Base-by-base conservation (phyloP, 2,329 filamentous ascomycete species). In the Pseudogymnoascus sp. region DNA sequence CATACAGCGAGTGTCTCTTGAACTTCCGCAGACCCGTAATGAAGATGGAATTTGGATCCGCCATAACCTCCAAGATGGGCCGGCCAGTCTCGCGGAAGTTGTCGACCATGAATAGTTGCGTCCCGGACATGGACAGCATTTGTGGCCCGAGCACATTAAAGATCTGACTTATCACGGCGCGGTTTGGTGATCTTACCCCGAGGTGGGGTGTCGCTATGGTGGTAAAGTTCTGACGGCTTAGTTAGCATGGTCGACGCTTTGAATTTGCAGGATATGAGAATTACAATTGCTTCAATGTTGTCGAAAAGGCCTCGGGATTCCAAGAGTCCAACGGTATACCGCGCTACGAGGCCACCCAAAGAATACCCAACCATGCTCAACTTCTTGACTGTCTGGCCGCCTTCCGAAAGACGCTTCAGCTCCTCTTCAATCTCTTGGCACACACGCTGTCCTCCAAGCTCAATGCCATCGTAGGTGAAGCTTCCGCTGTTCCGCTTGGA, bases 321-420 rank as follows among this genome's bases (percentile, higher is more conserved):
- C 3, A 97, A 80, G 70, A 97, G 78, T 0, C 93, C 93, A 63
- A 96, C 83, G 1, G 90, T 89, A 77, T 96, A 97, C 65, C 93
- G 84, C 8, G 91, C 87, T 4, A 97, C 86, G 5, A 97, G 79
- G 0, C 93, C 93, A 53, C 93, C 93, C 1, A 97, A 81, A 0
- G 91, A 96, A 75, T 97, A 97, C 40, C 93, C 93, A 46, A 93
- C 83, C 42, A 97, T 80, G 73, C 92, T 96, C 67, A 97, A 79
- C 76, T 92, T 96, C 59, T 78, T 87, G 70, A 97, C 89, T 44
- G 84, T 82, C 68, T 88, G 84, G 21, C 91, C 93, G 28, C 81
- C 78, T 44, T 77, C 77, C 59, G 83, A 81, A 61, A 87, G 81
- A 50, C 75, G 73, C 63, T 81, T 79, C 63, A 89, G 73, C 69